Evolutionary conservation across 73 alveolate genomes (phyloP).

Genomic region (Symbiodinium pilosum): DNA sequence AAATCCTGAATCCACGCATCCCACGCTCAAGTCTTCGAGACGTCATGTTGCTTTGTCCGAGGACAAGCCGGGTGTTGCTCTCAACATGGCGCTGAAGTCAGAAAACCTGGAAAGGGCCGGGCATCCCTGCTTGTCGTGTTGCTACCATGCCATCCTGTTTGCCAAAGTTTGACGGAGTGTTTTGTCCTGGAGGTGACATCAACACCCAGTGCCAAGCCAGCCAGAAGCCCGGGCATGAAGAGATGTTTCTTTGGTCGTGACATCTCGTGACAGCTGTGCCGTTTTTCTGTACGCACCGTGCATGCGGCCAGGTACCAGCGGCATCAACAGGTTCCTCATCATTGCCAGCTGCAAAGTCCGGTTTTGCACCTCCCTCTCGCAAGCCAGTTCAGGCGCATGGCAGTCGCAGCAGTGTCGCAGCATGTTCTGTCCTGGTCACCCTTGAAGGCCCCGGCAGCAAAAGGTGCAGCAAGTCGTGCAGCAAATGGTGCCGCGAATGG

Average conservation of each 20-base stretch:
- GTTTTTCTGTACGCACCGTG: no score
- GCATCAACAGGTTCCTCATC: not conserved
- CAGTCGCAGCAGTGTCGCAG: not conserved
- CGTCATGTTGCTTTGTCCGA: not conserved
- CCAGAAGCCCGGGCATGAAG: not conserved
- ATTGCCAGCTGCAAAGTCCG: not conserved
- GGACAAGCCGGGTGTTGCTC: conserved; percentile 80
- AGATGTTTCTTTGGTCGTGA: no score
- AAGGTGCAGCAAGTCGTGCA: not conserved
- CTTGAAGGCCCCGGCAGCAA: not conserved
- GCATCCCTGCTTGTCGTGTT: no score
- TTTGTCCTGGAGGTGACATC: not conserved
- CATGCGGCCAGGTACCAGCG: not conserved
- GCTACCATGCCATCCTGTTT: no score
- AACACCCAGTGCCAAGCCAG: conserved; percentile 24
- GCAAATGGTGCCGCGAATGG: not conserved
- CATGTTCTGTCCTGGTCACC: not conserved
- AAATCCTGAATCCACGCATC: no score
- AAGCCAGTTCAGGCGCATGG: not conserved
- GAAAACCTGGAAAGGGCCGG: conserved; percentile 68
- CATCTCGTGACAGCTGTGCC: no score
- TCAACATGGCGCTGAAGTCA: conserved; percentile 82
- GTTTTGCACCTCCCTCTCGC: not conserved
- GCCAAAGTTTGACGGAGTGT: no score
- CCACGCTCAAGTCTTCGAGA: not conserved